Base-by-base conservation (phyloP, 2,329 filamentous ascomycete species). In the Xylariaceae sp. region DNA sequence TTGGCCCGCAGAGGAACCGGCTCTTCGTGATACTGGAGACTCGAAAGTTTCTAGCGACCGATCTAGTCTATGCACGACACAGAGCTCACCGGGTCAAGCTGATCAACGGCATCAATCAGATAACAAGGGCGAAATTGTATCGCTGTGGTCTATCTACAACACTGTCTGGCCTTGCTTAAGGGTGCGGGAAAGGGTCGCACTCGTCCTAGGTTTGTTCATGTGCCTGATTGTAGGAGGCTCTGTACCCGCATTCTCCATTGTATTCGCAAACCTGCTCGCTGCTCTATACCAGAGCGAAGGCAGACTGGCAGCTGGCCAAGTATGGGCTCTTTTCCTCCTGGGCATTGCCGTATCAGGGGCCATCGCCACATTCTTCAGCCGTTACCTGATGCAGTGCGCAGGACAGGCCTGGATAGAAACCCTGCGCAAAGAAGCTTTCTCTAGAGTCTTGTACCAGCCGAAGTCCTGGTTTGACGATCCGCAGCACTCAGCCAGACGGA, bases 341-440 rank as follows among this genome's bases (percentile, higher is more conserved):
- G 71, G 67, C 0, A 68, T 94, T 4, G 80, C 86, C 0, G 46
- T 78, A 10, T 51, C 70, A 0, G 86, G 94, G 44, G 82, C 77
- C 0, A 27, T 75, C 2, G 68, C 78, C 11, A 76, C 72, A 0
- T 90, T 80, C 25, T 53, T 70, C 1, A 76, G 80, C 38, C 77
- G 83, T 23, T 89, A 82, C 51, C 59, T 84, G 7, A 68, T 93
- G 5, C 87, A 94, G 43, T 62, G 66, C 17, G 75, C 70, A 10
- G 84, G 76, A 2, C 83, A 94, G 50, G 55, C 69, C 1, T 96
- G 90, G 90, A 70, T 89, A 11, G 78, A 90, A 47, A 59, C 61
- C 0, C 66, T 93, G 8, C 80, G 89, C 2, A 62, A 68, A 2
- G 69, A 79, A 52, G 82, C 84, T 0, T 64, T 94, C 43, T 67